Evolutionary conservation across 768 basidiomycete species (phyloP).

Genomic region (Lentinus tigrinus): DNA sequence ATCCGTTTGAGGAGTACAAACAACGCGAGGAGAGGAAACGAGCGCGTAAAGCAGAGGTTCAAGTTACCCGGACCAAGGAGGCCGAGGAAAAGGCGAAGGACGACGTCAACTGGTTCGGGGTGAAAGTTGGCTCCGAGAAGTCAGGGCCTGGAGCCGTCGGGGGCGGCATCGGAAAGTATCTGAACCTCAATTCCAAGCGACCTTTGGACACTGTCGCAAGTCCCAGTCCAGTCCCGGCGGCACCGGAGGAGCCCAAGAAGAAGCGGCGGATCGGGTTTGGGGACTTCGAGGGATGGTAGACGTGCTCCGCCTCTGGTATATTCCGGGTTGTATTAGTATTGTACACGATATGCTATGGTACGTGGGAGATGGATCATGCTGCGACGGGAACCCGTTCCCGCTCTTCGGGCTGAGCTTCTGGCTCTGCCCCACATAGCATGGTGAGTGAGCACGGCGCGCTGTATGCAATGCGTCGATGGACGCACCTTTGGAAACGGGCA

Average conservation of each 20-base stretch:
- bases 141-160: conserved; percentile 32
- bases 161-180: conserved; percentile 80
- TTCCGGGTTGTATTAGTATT: conserved; percentile 13
- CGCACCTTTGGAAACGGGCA: conserved; percentile 42
- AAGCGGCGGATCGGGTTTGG: conserved; percentile 87
- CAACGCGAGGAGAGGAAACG: conserved; percentile 77
- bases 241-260: conserved; percentile 63
- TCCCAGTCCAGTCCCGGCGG: neutral
- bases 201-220: conserved; percentile 15
- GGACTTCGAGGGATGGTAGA: conserved; percentile 81
- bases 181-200: conserved; percentile 48
- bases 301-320: neutral
- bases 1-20: conserved; percentile 95
- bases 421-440: neutral
- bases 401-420: neutral
- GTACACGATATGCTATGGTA: conserved; percentile 7
- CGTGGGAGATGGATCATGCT: conserved; percentile 18
- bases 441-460: neutral
- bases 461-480: neutral
- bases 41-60: conserved; percentile 50
- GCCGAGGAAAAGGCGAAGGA: conserved; percentile 61
- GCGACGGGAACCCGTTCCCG: conserved; percentile 30
- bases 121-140: conserved; percentile 63
- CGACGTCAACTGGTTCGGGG: conserved; percentile 85
- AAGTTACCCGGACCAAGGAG: conserved; percentile 21